Evolutionary conservation across 805 yeast genomes (phyloP).

Genomic region (Yarrowia yakushimensis): DNA sequence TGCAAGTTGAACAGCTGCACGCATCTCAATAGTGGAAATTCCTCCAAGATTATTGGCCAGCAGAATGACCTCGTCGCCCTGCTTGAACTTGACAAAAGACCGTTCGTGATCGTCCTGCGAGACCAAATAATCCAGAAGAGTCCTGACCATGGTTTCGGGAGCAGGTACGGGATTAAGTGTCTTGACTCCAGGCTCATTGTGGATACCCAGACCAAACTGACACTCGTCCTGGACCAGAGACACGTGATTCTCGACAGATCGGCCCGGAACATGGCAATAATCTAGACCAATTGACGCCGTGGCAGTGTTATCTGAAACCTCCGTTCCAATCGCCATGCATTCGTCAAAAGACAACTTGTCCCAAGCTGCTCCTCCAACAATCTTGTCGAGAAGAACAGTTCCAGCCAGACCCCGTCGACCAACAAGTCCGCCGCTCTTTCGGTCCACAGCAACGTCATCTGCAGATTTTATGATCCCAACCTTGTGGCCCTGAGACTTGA

Average conservation of each 20-base stretch:
- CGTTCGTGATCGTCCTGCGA: constrained; percentile 66
- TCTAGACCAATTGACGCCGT: constrained; percentile 88
- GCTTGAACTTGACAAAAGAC: constrained; percentile 60
- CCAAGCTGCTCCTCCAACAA: constrained; percentile 66
- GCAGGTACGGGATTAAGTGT: constrained; percentile 58
- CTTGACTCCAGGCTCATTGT: constrained; percentile 85
- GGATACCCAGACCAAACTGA: constrained; percentile 94
- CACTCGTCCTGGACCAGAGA: constrained; percentile 58
- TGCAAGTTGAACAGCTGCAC: constrained; percentile 64
- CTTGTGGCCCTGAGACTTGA: constrained; percentile 69
- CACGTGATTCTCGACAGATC: constrained; percentile 47
- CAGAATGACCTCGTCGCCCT: constrained; percentile 62
- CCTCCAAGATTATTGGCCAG: constrained; percentile 91
- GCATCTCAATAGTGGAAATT: constrained; percentile 72
- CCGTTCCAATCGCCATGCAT: constrained; percentile 56
- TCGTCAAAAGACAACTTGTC: constrained; percentile 48
- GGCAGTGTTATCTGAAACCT: constrained; percentile 62
- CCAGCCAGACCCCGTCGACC: constrained; percentile 88
- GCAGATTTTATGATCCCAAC: constrained; percentile 75
- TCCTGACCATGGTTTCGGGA: constrained; percentile 52
- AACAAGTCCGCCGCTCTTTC: constrained; percentile 59
- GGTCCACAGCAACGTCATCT: constrained; percentile 92
- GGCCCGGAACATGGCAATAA: constrained; percentile 86
- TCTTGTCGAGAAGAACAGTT: constrained; percentile 79
- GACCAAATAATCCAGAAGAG: constrained; percentile 58